Base-by-base conservation (phyloP, 2,329 filamentous ascomycete genomes). In the Botryotinia narcissicola region DNA sequence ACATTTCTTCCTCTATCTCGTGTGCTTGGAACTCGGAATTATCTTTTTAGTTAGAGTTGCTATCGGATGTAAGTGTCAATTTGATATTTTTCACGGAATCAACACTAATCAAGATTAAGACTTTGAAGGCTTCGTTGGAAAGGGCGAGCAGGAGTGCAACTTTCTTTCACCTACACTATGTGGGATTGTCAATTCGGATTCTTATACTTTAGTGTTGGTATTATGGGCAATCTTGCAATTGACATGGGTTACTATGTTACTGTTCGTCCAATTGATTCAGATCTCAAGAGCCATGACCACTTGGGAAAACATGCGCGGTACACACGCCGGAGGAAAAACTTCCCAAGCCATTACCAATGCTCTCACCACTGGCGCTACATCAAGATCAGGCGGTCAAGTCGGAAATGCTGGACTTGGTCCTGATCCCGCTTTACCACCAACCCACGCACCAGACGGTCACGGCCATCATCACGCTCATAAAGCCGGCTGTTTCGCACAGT, bases 241-340 rank as follows among this genome's bases (percentile, higher is more conserved):
- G 46, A 92, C 93, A 32, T 99, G 96, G 96, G 93, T 98, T 4
- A 91, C 92, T n/a, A 98, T 99, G 95, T 90, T 99, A 48, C 87
- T 98, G 74, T 92, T 94, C 76, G 97, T 98, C 8, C 97, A 99
- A 81, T 90, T 98, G 70, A 87, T 98, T 69, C 96, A 99, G 81
- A 91, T 99, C 70, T 92, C 94, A 0, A 91, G 94, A 75, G 97
- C 95, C 73, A 92, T 97, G 86, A 99, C 96, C 1, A 99, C 96
- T 0, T 98, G 93, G 83, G 96, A 99, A 83, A 97, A 95, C 82
- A 98, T 99, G 95, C 91, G 91, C 76, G 92, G 93, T 69, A 87
- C 94, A 75, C 87, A 90, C 73, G 82, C 85, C 71, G 86, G 85
- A 57, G 84, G 85, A 75, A 85, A 84, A 71, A 84, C 83, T 74